Evolutionary conservation across 768 basidiomycete genomes (phyloP).

Genomic region (Lactarius quietus): DNA sequence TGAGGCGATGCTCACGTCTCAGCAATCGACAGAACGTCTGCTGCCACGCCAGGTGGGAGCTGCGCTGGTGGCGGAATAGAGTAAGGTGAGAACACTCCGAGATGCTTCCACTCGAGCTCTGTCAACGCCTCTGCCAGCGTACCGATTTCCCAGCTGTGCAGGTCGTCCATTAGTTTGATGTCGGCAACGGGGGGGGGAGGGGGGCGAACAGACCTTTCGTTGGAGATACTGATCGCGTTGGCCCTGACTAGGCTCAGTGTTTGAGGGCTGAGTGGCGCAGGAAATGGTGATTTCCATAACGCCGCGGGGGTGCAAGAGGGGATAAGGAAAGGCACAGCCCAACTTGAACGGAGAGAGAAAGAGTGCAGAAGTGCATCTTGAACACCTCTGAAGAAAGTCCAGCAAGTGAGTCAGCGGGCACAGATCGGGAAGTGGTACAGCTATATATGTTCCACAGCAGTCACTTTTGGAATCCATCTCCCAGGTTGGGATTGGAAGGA

Average conservation of each 20-base stretch:
- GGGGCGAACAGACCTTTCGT: conserved; percentile 11
- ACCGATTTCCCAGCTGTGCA: conserved; percentile 55
- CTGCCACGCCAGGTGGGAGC: conserved; percentile 33
- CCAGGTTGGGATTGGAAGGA: background rate
- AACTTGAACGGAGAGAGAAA: background rate
- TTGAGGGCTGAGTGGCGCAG: background rate
- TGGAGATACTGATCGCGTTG: conserved; percentile 16
- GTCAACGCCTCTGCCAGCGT: conserved; percentile 52
- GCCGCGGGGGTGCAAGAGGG: background rate
- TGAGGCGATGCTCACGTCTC: conserved; percentile 27
- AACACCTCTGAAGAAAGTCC: background rate
- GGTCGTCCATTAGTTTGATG: background rate
- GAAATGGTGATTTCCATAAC: background rate
- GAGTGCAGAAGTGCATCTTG: background rate
- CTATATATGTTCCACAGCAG: conserved; percentile 1
- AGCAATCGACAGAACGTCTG: conserved; percentile 43
- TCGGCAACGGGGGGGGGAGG: background rate
- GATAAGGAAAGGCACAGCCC: conserved; percentile 5
- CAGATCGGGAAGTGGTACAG: background rate
- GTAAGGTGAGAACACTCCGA: conserved; percentile 46
- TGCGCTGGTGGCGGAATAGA: conserved; percentile 41
- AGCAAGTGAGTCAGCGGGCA: background rate
- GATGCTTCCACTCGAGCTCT: conserved; percentile 45
- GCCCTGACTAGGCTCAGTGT: background rate
- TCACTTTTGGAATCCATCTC: background rate